phyloP scores from a whole-genome alignment of 768 basidiomycete genomes.

The Butyriboletus loyo region DNA sequence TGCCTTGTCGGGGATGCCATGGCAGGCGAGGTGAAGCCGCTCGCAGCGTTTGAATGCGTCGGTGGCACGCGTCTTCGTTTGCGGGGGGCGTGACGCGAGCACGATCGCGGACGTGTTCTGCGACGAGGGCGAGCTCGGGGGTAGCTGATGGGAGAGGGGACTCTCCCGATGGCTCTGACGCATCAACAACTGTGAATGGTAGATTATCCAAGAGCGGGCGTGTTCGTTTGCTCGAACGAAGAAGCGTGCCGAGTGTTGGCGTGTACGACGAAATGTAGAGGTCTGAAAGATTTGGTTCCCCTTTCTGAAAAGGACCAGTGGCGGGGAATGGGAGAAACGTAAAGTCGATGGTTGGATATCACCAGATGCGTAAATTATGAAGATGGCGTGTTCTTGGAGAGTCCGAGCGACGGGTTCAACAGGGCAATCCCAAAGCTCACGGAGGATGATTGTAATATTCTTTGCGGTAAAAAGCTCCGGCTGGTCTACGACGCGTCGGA shows the following conservation, averaged over 20 bases:
- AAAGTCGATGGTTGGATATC: background rate
- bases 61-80: background rate
- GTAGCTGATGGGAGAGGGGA: background rate
- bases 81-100: background rate
- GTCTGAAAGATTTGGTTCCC: background rate
- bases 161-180: conserved; percentile 1
- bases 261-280: conserved; percentile 25
- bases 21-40: conserved; percentile 29
- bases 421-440: background rate
- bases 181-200: background rate
- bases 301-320: background rate
- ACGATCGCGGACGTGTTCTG: background rate
- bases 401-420: background rate
- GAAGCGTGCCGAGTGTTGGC: conserved; percentile 18
- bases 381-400: background rate
- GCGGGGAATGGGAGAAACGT: background rate
- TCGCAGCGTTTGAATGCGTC: conserved; percentile 1
- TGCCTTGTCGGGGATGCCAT: conserved; percentile 7
- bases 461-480: background rate
- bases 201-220: background rate
- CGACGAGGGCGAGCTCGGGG: conserved; percentile 8
- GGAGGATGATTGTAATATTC: background rate
- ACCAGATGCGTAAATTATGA: background rate
- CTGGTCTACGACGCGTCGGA: background rate
- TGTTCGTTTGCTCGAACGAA: background rate